A percentile compares a stretch with the other conserved stretches of the same genome.
These are phyloP conservation scores for Rhynchosporium agropyri DNA, from an alignment of 2,329 filamentous ascomycete genomes.

Conservation along the genomic window DNA sequence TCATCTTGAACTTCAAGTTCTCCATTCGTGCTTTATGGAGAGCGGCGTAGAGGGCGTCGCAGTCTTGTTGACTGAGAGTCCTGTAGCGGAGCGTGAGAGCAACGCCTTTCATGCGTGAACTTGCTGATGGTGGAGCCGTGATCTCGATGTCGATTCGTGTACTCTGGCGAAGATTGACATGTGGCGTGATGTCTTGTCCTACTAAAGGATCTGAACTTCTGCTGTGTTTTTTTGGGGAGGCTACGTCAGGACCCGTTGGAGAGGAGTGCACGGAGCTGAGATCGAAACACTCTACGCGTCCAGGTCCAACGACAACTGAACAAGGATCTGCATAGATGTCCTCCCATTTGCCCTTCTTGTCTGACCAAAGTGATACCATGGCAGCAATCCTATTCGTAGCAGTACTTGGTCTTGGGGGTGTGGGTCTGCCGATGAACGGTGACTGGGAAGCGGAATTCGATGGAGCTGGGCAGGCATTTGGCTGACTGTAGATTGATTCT, in stretches of 20 bases:
- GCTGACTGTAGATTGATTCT: slow-evolving; percentile 36
- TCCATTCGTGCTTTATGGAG: slow-evolving; percentile 90
- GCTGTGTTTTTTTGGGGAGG: slow-evolving; percentile 29
- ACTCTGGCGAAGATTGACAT: slow-evolving; percentile 87
- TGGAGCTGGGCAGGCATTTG: slow-evolving; percentile 63
- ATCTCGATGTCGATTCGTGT: slow-evolving; percentile 94
- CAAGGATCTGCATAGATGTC: slow-evolving; percentile 56
- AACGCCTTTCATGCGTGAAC: slow-evolving; percentile 69
- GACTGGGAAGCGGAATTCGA: slow-evolving; percentile 83
- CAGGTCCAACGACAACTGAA: slow-evolving; percentile 59
- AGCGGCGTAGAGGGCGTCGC: slow-evolving; percentile 78
- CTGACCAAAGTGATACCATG: slow-evolving; percentile 65
- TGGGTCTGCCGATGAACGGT: slow-evolving; percentile 55
- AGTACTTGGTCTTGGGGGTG: slow-evolving; percentile 14
- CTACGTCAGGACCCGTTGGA: slow-evolving; percentile 39
- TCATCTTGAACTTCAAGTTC: slow-evolving; percentile 81
- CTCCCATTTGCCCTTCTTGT: slow-evolving; percentile 61
- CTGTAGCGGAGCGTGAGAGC: slow-evolving; percentile 73
- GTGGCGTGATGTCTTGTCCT: slow-evolving; percentile 84
- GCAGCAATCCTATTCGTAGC: slow-evolving; percentile 47
- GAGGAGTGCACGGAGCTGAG: slow-evolving; percentile 44
- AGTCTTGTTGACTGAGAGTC: slow-evolving; percentile 74
- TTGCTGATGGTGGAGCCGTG: slow-evolving; percentile 76
- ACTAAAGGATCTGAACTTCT: slow-evolving; percentile 39
- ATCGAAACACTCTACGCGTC: slow-evolving; percentile 60